phyloP scores from a whole-genome alignment of 495 filamentous ascomycete species.

The Xylaria grammica region DNA sequence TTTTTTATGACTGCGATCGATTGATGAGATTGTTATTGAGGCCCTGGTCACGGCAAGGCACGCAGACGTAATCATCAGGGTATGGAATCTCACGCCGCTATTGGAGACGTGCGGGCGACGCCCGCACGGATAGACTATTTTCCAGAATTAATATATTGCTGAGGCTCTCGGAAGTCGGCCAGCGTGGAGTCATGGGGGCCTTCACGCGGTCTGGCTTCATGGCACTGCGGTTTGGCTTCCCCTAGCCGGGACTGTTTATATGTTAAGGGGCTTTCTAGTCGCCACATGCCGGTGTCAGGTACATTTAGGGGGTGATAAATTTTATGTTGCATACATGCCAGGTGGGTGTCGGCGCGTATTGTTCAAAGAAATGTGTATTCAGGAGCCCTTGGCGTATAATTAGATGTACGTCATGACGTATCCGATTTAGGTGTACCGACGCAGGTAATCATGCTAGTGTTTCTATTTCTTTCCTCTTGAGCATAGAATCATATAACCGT shows the following conservation, averaged over 20 bases:
- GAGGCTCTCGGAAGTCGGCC: background rate
- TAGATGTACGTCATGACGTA: background rate
- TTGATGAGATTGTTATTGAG: background rate
- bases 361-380: too few relatives aligned
- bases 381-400: background rate
- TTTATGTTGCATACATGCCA: background rate
- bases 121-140: background rate
- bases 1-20: background rate
- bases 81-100: background rate
- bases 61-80: background rate
- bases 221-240: background rate
- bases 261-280: background rate
- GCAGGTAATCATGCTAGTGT: background rate
- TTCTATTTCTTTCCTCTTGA: background rate
- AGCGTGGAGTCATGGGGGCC: background rate
- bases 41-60: background rate
- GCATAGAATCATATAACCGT: background rate
- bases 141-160: background rate
- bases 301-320: background rate
- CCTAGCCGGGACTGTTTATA: background rate
- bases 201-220: background rate
- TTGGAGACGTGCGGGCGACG: constrained; percentile 2
- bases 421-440: background rate
- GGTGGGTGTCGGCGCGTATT: background rate
- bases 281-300: background rate